Conservation (phyloP, 345 rosid genomes). For the Firmiana major region DNA sequence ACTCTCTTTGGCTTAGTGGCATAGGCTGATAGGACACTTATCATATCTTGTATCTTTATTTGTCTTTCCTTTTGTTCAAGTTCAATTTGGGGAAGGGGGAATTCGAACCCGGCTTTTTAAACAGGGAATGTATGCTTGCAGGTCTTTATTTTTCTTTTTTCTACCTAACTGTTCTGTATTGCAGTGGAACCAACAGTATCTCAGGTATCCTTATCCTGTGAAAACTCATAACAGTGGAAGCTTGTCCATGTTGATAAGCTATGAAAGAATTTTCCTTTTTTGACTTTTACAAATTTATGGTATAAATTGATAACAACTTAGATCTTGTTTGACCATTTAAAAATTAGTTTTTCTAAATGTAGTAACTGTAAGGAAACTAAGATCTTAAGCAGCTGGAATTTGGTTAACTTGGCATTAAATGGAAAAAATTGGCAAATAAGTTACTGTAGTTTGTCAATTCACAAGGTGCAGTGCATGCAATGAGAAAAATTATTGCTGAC, state of each 20-base stretch:
- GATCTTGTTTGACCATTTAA: background rate
- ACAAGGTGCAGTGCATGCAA: background rate
- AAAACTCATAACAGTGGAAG: background rate
- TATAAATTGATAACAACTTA: too few relatives aligned
- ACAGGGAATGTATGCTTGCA: too few relatives aligned
- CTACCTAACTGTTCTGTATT: background rate
- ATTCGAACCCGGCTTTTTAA: too few relatives aligned
- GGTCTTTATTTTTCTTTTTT: background rate
- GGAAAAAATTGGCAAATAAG: background rate
- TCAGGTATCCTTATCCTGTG: background rate
- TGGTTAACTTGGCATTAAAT: background rate
- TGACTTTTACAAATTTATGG: too few relatives aligned
- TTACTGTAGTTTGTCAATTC: background rate
- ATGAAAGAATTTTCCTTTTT: background rate
- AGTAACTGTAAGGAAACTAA: too few relatives aligned
- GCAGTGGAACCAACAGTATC: background rate
- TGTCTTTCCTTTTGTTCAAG: too few relatives aligned
- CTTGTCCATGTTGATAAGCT: background rate
- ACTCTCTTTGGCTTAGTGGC: too few relatives aligned
- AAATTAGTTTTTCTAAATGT: background rate
- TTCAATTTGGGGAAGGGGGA: too few relatives aligned
- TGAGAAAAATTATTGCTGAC: background rate
- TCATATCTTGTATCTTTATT: too few relatives aligned
- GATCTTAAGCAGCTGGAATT: background rate
- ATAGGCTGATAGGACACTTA: too few relatives aligned